These are phyloP conservation scores for Vigna unguiculata DNA, from an alignment of 306 rosid genomes.

Conservation along the genomic window DNA sequence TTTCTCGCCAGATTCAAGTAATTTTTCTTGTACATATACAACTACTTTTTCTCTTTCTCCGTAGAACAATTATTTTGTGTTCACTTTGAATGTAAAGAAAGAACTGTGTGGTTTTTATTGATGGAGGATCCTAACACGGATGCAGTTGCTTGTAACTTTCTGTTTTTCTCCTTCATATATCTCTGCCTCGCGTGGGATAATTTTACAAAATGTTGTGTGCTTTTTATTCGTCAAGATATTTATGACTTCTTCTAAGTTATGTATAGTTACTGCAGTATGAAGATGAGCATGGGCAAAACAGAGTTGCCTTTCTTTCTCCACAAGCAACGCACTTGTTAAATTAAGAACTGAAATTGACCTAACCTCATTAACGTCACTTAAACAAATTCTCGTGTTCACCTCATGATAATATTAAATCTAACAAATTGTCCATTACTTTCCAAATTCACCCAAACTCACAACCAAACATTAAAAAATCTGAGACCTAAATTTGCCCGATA, in stretches of 20 bases:
- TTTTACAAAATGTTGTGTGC: slow-evolving; percentile 23
- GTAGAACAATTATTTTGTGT: background rate
- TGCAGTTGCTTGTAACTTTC: background rate
- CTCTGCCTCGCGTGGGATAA: slow-evolving; percentile 33
- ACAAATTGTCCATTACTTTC: background rate
- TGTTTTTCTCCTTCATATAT: background rate
- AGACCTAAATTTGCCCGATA: background rate
- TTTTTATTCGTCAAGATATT: slow-evolving; percentile 2
- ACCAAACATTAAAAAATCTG: too few relatives aligned
- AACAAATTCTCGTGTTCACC: background rate
- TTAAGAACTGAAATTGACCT: slow-evolving; percentile 40
- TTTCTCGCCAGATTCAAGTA: slow-evolving; percentile 23
- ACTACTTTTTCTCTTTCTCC: background rate
- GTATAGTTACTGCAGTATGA: slow-evolving; percentile 31
- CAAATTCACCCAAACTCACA: background rate
- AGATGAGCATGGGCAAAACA: slow-evolving; percentile 38
- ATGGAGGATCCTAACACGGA: slow-evolving; percentile 2
- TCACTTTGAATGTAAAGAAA: slow-evolving; percentile 19
- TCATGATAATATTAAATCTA: background rate
- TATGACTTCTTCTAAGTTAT: slow-evolving; percentile 29
- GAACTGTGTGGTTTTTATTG: background rate
- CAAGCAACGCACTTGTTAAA: slow-evolving; percentile 31
- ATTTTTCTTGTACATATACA: slow-evolving; percentile 37
- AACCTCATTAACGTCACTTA: slow-evolving; percentile 19
- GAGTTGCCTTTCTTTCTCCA: slow-evolving; percentile 31